Evolutionary conservation across 2,329 filamentous ascomycete species (phyloP).

Genomic region (Colletotrichum lindemuthianum): DNA sequence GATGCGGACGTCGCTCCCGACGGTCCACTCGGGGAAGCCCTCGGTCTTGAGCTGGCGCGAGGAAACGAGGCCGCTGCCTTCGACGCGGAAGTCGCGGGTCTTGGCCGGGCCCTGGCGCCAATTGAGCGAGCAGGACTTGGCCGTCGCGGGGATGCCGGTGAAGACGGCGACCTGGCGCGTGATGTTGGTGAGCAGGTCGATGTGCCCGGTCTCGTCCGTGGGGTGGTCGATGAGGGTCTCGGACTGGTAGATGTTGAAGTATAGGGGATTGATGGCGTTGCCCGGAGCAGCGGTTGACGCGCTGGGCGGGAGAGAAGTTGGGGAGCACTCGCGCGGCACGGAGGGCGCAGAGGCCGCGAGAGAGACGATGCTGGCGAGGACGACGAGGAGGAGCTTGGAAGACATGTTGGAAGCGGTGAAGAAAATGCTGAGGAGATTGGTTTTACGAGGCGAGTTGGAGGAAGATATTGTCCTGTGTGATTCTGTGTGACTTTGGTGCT

Average conservation of each 20-base stretch:
- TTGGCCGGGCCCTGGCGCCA: conserved; percentile 49
- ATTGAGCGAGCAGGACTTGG: conserved; percentile 42
- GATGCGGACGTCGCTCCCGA: conserved; percentile 9
- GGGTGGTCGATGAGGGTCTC: conserved; percentile 1
- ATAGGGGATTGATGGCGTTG: conserved; percentile 17
- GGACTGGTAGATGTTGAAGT: conserved; percentile 33
- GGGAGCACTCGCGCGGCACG: conserved; percentile 11
- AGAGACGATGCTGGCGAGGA: conserved; percentile 5
- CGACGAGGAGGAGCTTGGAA: conserved; percentile 16
- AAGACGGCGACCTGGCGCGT: conserved; percentile 47
- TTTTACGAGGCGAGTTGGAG: background rate
- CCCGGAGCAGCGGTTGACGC: conserved; percentile 4
- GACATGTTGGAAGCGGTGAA: conserved; percentile 7
- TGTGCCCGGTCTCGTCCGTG: conserved; percentile 35
- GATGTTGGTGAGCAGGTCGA: conserved; percentile 39
- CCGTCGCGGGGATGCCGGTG: conserved; percentile 42
- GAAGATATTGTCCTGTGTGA: background rate
- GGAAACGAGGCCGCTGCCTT: conserved; percentile 40
- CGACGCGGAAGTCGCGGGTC: conserved; percentile 50
- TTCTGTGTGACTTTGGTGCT: background rate
- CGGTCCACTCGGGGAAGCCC: conserved; percentile 19
- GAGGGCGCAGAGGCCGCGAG: conserved; percentile 1
- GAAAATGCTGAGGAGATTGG: background rate
- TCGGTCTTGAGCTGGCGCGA: conserved; percentile 24
- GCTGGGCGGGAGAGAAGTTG: background rate